Percentiles rank a stretch among this genome's conserved stretches.
These are phyloP conservation scores for Sambucus nigra DNA, from an alignment of 129 eudicot genomes.

Conservation along the genomic window DNA sequence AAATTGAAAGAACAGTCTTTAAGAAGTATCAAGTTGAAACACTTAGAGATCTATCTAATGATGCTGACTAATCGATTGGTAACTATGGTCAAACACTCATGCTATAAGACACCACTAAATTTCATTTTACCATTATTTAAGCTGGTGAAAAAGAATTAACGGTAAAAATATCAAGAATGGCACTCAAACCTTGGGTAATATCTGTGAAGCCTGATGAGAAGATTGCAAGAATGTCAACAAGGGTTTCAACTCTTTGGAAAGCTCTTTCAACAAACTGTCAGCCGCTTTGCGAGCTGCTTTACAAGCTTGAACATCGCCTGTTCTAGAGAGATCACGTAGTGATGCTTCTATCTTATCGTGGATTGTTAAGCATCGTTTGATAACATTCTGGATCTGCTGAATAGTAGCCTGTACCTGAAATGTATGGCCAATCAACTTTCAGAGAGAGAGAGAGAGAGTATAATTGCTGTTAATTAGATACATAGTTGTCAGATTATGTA, in stretches of 20 bases:
- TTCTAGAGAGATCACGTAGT: conserved; percentile 77
- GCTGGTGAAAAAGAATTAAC: not conserved
- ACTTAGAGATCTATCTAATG: not conserved
- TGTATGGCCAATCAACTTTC: not conserved
- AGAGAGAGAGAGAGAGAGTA: not conserved
- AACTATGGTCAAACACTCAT: not conserved
- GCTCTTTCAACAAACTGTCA: conserved; percentile 63
- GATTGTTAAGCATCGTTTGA: conserved; percentile 40
- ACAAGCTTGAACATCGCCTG: conserved; percentile 84
- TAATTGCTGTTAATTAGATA: no score
- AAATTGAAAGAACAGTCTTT: not conserved
- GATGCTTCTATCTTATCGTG: conserved; percentile 91
- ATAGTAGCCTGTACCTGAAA: conserved; percentile 62
- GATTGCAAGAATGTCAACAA: conserved; percentile 69
- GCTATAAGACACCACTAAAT: not conserved
- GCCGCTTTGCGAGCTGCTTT: conserved; percentile 91
- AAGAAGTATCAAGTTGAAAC: no score
- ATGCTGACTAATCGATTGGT: not conserved
- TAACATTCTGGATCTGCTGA: conserved; percentile 63
- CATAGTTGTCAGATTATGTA: not conserved
- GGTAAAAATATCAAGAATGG: not conserved
- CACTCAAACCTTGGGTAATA: conserved; percentile 58
- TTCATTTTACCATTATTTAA: not conserved
- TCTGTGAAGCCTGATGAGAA: conserved; percentile 59
- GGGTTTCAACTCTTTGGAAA: conserved; percentile 78